Percentiles rank a stretch among this genome's conserved stretches.
phyloP scores from a whole-genome alignment of 768 basidiomycete species.

The Boletus tylopilopsis region DNA sequence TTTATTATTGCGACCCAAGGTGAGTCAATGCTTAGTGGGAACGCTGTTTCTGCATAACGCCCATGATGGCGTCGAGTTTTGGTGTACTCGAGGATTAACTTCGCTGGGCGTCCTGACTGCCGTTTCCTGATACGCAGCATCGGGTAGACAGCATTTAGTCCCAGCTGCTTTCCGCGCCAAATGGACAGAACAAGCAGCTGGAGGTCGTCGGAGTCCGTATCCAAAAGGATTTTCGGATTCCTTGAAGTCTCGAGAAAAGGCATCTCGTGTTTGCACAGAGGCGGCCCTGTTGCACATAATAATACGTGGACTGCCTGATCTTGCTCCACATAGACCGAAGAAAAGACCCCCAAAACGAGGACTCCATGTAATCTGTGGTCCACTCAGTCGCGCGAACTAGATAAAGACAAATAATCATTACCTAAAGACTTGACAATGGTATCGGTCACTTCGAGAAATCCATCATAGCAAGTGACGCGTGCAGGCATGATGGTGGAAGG shows the following conservation, averaged over 20 bases:
- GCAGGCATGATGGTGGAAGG: too few relatives aligned
- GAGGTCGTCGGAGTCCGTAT: neutral
- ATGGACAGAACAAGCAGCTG: neutral
- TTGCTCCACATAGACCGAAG: too few relatives aligned
- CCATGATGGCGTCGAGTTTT: too few relatives aligned
- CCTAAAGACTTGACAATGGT: neutral
- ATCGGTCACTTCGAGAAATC: neutral
- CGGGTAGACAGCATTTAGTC: neutral
- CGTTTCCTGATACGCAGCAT: constrained; percentile 5
- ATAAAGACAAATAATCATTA: neutral
- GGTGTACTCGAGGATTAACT: neutral
- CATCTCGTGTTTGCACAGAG: neutral
- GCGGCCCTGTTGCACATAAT: neutral
- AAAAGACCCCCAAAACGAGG: too few relatives aligned
- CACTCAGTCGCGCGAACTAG: neutral
- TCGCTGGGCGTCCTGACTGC: constrained; percentile 1
- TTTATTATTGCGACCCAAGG: neutral
- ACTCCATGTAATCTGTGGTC: neutral
- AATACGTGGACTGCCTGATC: too few relatives aligned
- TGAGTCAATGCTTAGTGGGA: neutral
- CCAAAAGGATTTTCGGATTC: neutral
- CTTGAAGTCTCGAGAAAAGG: neutral
- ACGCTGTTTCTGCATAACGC: neutral
- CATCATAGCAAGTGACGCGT: neutral
- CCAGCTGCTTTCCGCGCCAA: neutral